Conservation (phyloP, 2,329 filamentous ascomycete genomes). For the Akanthomyces dipterigenus region DNA sequence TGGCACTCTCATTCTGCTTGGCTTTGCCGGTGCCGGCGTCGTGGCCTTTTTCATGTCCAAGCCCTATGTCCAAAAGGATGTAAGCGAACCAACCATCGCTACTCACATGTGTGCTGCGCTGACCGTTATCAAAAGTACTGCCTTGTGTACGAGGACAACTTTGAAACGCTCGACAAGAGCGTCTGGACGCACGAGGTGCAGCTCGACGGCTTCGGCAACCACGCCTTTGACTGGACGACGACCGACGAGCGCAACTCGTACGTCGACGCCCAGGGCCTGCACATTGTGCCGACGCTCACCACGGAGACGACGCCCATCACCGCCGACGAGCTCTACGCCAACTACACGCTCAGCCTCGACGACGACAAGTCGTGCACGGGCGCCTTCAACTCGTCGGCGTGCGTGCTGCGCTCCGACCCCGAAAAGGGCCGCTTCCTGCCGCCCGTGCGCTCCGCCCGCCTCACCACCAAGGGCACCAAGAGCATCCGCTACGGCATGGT, state of each 20-base stretch:
- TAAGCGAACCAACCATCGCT: slow-evolving; percentile 4
- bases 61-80: slow-evolving; percentile 20
- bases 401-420: slow-evolving; percentile 35
- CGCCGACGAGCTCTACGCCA: slow-evolving; percentile 29
- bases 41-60: slow-evolving; percentile 26
- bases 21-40: slow-evolving; percentile 26
- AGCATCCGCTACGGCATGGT: slow-evolving; percentile 42
- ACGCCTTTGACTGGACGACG: slow-evolving; percentile 50
- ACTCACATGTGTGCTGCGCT: neutral
- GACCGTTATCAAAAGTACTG: slow-evolving; percentile 35
- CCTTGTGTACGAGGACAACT: slow-evolving; percentile 43
- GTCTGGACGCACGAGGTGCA: slow-evolving; percentile 44
- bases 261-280: slow-evolving; percentile 40
- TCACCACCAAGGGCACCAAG: slow-evolving; percentile 39
- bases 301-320: slow-evolving; percentile 33
- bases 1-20: slow-evolving; percentile 24
- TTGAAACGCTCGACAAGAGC: slow-evolving; percentile 34
- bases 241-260: slow-evolving; percentile 40
- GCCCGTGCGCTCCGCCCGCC: slow-evolving; percentile 41
- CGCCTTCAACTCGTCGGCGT: slow-evolving; percentile 23
- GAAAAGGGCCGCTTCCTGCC: slow-evolving; percentile 39
- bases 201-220: slow-evolving; percentile 39
- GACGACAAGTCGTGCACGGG: slow-evolving; percentile 35
- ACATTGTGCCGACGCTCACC: slow-evolving; percentile 49
- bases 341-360: slow-evolving; percentile 39